phyloP scores from a whole-genome alignment of 2,329 filamentous ascomycete genomes.

The Sporothrix pallida region DNA sequence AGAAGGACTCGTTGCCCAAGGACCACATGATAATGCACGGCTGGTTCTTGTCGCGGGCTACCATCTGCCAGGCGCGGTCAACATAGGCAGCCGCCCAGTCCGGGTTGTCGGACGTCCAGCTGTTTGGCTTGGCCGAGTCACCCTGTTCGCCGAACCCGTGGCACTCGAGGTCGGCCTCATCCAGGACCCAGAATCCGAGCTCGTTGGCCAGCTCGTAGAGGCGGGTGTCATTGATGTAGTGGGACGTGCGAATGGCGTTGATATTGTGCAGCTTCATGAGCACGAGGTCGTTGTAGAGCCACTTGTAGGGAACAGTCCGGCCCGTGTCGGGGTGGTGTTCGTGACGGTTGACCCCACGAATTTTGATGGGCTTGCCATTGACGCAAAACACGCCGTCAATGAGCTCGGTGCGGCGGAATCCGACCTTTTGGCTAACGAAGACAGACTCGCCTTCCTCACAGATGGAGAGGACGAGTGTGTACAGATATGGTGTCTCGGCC shows the following conservation, averaged over 20 bases:
- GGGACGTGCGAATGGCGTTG: constrained; percentile 71
- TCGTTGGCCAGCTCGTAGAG: constrained; percentile 67
- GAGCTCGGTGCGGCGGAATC: constrained; percentile 68
- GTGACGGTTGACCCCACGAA: constrained; percentile 71
- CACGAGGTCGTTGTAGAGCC: constrained; percentile 66
- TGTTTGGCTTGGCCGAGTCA: constrained; percentile 42
- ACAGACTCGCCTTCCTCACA: constrained; percentile 32
- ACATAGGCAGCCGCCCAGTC: constrained; percentile 66
- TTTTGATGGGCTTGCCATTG: constrained; percentile 65
- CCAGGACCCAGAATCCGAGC: constrained; percentile 65
- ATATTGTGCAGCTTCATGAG: constrained; percentile 75
- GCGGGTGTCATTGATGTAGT: constrained; percentile 67
- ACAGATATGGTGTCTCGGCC: constrained; percentile 64
- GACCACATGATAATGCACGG: constrained; percentile 71
- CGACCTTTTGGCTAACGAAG: constrained; percentile 55
- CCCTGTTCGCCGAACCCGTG: constrained; percentile 39
- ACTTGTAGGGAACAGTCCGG: constrained; percentile 66
- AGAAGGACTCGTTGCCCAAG: constrained; percentile 71
- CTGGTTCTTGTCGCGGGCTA: constrained; percentile 69
- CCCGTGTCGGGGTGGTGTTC: constrained; percentile 71
- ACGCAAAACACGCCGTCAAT: constrained; percentile 64
- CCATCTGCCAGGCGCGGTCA: constrained; percentile 66
- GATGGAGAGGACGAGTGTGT: constrained; percentile 49
- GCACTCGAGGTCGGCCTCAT: constrained; percentile 56
- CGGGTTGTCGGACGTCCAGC: constrained; percentile 62